phyloP scores from a whole-genome alignment of 805 yeast genomes.

The Scheffersomyces coipomensis region DNA sequence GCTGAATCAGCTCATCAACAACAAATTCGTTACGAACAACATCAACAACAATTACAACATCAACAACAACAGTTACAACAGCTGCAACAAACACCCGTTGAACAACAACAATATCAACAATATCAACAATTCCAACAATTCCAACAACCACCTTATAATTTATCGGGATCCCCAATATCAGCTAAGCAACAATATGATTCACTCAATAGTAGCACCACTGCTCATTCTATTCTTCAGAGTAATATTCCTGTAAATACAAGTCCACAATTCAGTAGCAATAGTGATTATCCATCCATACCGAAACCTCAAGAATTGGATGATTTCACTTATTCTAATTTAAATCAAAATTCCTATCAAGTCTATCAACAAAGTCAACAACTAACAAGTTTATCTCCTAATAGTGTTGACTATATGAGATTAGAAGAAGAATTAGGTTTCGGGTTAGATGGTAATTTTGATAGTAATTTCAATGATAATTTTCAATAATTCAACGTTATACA shows the following conservation, averaged over 20 bases:
- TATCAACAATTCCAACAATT: slow-evolving; percentile 6
- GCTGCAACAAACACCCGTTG: neutral
- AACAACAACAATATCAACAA: slow-evolving; percentile 7
- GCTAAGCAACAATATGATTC: slow-evolving; percentile 3
- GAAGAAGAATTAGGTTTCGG: slow-evolving; percentile 48
- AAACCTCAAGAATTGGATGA: slow-evolving; percentile 45
- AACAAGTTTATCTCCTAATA: slow-evolving; percentile 9
- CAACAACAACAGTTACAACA: slow-evolving; percentile 11
- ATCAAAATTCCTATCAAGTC: slow-evolving; percentile 4
- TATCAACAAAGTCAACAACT: slow-evolving; percentile 8
- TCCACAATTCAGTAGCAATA: slow-evolving; percentile 12
- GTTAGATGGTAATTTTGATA: slow-evolving; percentile 36
- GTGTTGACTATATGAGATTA: slow-evolving; percentile 32
- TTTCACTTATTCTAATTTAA: slow-evolving; percentile 21
- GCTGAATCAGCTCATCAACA: slow-evolving; percentile 5
- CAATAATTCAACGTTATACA: too few species aligned
- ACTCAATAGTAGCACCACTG: slow-evolving; percentile 12
- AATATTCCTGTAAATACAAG: slow-evolving; percentile 2
- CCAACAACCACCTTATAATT: slow-evolving; percentile 5
- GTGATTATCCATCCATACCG: slow-evolving; percentile 36
- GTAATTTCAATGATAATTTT: too few species aligned
- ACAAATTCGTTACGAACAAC: slow-evolving; percentile 10
- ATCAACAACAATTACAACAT: slow-evolving; percentile 17
- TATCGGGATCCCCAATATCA: slow-evolving; percentile 19
- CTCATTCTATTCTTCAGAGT: slow-evolving; percentile 2